A percentile compares a stretch with the other conserved stretches of the same genome.
Conservation (phyloP, 805 yeast species). For the Kodamaea sagamina region DNA sequence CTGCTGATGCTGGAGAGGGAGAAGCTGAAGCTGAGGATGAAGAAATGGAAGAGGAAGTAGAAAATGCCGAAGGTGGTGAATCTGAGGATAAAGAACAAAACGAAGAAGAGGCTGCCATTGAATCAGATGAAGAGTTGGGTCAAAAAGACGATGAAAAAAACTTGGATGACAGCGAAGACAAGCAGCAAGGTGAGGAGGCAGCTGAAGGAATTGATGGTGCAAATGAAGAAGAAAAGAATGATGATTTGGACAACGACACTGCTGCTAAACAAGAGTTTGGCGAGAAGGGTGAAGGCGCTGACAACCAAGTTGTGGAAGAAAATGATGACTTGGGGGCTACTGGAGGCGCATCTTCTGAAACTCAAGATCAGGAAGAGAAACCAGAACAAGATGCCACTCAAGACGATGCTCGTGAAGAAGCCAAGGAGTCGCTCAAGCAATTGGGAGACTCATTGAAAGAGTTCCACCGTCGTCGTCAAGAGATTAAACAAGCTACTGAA, state of each 20-base stretch:
- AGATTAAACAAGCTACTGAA: constrained; percentile 66
- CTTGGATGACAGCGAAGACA: constrained; percentile 23
- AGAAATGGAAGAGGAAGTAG: constrained; percentile 15
- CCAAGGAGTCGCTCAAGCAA: constrained; percentile 77
- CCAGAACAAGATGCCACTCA: constrained; percentile 41
- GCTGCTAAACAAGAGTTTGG: constrained; percentile 63
- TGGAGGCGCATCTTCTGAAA: constrained; percentile 49
- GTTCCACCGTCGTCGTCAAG: constrained; percentile 87
- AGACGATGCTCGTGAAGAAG: constrained; percentile 63
- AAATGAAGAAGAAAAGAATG: constrained; percentile 42
- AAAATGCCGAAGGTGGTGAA: constrained; percentile 22
- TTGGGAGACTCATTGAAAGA: constrained; percentile 91
- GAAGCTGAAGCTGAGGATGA: constrained; percentile 14
- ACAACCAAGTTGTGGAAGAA: constrained; percentile 54
- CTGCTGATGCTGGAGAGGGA: constrained; percentile 13
- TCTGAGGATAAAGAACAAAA: constrained; percentile 28
- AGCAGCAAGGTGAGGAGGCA: constrained; percentile 27
- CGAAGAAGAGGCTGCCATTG: constrained; percentile 28
- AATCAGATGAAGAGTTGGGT: constrained; percentile 30
- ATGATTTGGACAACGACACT: constrained; percentile 55
- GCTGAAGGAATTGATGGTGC: constrained; percentile 56
- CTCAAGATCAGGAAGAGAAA: constrained; percentile 41
- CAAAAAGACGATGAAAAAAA: constrained; percentile 32
- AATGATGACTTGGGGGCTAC: constrained; percentile 69
- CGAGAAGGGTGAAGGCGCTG: constrained; percentile 63